These are phyloP conservation scores for Tetrahymena malaccensis DNA, from an alignment of 73 alveolate genomes.

Conservation along the genomic window DNA sequence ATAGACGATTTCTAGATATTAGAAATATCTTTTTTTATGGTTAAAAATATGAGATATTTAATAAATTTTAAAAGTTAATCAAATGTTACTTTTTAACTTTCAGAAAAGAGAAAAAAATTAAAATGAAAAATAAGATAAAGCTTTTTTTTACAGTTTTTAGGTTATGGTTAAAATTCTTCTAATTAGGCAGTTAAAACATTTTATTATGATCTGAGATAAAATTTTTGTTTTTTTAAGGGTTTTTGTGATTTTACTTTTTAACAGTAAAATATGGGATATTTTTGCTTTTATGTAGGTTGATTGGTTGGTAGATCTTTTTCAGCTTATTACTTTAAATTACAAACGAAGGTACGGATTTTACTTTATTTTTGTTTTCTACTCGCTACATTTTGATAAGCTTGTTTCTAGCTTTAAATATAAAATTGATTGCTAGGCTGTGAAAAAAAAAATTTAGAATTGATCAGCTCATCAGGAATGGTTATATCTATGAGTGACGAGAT, in stretches of 20 bases:
- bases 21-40: neutral
- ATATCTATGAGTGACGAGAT: neutral
- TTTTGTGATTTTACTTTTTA: too few relatives aligned
- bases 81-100: neutral
- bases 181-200: too few relatives aligned
- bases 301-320: neutral
- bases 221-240: too few relatives aligned
- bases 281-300: too few relatives aligned
- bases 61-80: neutral
- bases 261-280: too few relatives aligned
- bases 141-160: too few relatives aligned
- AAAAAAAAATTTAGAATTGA: too few relatives aligned
- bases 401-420: neutral
- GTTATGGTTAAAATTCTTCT: too few relatives aligned
- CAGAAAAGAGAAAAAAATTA: too few relatives aligned
- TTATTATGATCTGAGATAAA: too few relatives aligned
- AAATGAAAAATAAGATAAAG: too few relatives aligned
- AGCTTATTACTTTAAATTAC: neutral
- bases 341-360: neutral
- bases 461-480: neutral
- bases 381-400: neutral
- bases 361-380: neutral
- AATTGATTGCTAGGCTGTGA: neutral
- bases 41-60: neutral
- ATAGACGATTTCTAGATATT: neutral